Evolutionary conservation across 2,329 filamentous ascomycete genomes (phyloP).

Genomic region (Aspergillus tanneri): DNA sequence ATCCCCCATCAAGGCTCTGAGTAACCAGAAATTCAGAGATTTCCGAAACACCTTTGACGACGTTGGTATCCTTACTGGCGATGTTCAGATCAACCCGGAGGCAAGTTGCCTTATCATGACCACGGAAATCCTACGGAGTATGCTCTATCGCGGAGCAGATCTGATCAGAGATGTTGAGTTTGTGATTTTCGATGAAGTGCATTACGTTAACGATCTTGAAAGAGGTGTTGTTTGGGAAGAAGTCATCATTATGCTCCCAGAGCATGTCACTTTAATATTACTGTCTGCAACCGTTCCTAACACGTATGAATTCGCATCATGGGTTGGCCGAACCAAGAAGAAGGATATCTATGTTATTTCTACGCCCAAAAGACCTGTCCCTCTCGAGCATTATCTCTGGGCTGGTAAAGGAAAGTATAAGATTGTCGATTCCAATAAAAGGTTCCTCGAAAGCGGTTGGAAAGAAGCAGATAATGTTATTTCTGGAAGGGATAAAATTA

Average conservation of each 20-base stretch:
- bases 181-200: constrained; percentile 98
- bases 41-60: constrained; percentile 89
- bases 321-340: constrained; percentile 96
- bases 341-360: constrained; percentile 99
- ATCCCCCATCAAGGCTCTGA: constrained; percentile 95
- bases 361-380: constrained; percentile 90
- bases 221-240: constrained; percentile 99
- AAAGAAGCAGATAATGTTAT: constrained; percentile 85
- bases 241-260: constrained; percentile 98
- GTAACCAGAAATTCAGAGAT: constrained; percentile 98
- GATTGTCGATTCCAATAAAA: constrained; percentile 90
- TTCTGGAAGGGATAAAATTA: constrained; percentile 76
- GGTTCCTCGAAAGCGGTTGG: constrained; percentile 89
- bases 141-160: constrained; percentile 95
- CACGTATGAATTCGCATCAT: constrained; percentile 95
- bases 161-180: constrained; percentile 96
- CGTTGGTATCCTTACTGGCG: constrained; percentile 93
- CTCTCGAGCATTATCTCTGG: constrained; percentile 95
- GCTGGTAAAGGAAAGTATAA: constrained; percentile 88
- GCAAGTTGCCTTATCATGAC: constrained; percentile 99
- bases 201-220: constrained; percentile 96
- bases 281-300: constrained; percentile 96
- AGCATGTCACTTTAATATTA: constrained; percentile 92
- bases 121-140: constrained; percentile 94
- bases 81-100: constrained; percentile 96